Percentiles rank a stretch among this genome's conserved stretches.
These are phyloP conservation scores for Haplosporangium sp. DNA, from an alignment of 371 early-diverging fungal genomes.

Conservation along the genomic window DNA sequence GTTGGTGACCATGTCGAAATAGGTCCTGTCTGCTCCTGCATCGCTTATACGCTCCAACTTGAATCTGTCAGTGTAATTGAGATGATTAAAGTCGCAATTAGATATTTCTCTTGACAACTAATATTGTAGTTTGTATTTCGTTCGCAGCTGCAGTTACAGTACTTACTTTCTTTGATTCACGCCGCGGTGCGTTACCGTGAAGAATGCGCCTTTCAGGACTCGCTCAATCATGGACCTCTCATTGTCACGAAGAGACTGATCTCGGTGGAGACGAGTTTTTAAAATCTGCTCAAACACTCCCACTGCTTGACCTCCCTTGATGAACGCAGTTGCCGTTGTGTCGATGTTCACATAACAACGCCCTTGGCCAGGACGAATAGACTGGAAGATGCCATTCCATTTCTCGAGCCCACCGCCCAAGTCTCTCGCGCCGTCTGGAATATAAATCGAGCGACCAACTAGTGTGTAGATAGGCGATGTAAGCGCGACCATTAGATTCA, in stretches of 20 bases:
- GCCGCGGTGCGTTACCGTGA: slow-evolving; percentile 70
- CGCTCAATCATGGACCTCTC: slow-evolving; percentile 15
- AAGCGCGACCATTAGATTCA: neutral
- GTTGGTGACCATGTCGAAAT: slow-evolving; percentile 57
- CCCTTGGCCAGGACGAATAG: slow-evolving; percentile 67
- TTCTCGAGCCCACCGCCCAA: slow-evolving; percentile 84
- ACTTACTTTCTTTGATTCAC: slow-evolving; percentile 45
- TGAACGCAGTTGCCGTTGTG: slow-evolving; percentile 24
- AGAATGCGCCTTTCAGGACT: slow-evolving; percentile 33
- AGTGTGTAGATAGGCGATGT: neutral
- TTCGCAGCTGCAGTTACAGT: neutral
- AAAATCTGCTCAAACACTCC: slow-evolving; percentile 12
- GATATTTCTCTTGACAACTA: too few species aligned
- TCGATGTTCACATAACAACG: slow-evolving; percentile 33
- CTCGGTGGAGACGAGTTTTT: neutral
- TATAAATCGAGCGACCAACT: slow-evolving; percentile 88
- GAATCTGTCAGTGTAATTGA: slow-evolving; percentile 53
- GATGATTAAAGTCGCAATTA: slow-evolving; percentile 15
- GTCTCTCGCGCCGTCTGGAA: slow-evolving; percentile 63
- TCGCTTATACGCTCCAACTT: slow-evolving; percentile 63
- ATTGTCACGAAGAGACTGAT: neutral
- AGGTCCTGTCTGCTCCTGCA: slow-evolving; percentile 63
- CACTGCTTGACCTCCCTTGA: slow-evolving; percentile 38
- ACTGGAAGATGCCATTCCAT: slow-evolving; percentile 89
- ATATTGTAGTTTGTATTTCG: neutral